Percentiles rank a stretch among this genome's conserved stretches.
Evolutionary conservation across 2,329 filamentous ascomycete genomes (phyloP).

Genomic region (Colletotrichum camelliae): DNA sequence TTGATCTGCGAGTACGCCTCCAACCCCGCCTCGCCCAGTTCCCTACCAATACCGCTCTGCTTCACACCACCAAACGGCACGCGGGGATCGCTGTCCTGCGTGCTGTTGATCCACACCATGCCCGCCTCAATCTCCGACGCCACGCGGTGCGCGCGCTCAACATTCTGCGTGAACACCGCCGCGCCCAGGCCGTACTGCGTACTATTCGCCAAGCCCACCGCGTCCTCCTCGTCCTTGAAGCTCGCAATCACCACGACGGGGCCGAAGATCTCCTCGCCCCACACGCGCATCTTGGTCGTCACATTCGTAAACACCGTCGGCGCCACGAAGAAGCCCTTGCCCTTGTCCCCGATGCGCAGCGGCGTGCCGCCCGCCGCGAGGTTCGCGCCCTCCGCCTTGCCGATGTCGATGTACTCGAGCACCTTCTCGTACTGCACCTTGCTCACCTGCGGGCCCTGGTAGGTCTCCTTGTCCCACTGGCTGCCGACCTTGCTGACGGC

Average conservation of each 20-base stretch:
- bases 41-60: constrained; percentile 53
- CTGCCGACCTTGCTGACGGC: constrained; percentile 69
- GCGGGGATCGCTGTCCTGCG: constrained; percentile 47
- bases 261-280: constrained; percentile 52
- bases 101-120: constrained; percentile 59
- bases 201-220: constrained; percentile 50
- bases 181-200: constrained; percentile 66
- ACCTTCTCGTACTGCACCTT: constrained; percentile 74
- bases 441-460: constrained; percentile 78
- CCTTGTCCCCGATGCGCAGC: constrained; percentile 38
- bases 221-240: constrained; percentile 49
- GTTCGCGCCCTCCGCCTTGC: constrained; percentile 72
- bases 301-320: constrained; percentile 52
- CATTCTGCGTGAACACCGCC: constrained; percentile 66
- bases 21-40: constrained; percentile 50
- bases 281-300: constrained; percentile 45
- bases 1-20: constrained; percentile 50
- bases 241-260: constrained; percentile 47
- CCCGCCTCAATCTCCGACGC: constrained; percentile 66
- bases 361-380: constrained; percentile 65
- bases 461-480: constrained; percentile 71
- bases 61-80: constrained; percentile 54
- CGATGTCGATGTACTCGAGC: constrained; percentile 71
- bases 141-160: constrained; percentile 53
- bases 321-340: constrained; percentile 47